Conservation (phyloP, 2,329 filamentous ascomycete species). For the Paecilomyces sp. region DNA sequence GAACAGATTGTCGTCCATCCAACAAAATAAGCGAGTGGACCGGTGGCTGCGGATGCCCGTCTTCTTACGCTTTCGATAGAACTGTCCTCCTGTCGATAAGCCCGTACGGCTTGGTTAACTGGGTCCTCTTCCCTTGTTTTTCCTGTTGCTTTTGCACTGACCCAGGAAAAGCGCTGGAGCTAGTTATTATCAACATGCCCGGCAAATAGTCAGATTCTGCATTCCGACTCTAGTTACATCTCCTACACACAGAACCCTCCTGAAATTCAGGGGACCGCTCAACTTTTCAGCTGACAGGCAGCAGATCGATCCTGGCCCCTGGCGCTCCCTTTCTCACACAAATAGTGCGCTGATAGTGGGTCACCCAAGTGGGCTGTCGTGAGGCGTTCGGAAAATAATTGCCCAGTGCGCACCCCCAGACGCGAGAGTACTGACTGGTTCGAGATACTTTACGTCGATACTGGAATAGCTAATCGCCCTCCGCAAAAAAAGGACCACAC, state of each 20-base stretch:
- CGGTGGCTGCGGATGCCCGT: neutral
- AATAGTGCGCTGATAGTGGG: neutral
- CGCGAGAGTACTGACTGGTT: neutral
- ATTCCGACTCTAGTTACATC: neutral
- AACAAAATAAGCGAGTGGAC: neutral
- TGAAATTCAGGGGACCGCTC: neutral
- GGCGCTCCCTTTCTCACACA: neutral
- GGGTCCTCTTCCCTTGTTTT: neutral
- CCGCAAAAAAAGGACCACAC: too few relatives aligned
- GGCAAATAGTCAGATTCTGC: too few relatives aligned
- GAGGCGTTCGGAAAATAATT: neutral
- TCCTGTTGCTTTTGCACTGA: neutral
- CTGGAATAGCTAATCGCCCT: neutral
- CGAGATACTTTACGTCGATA: neutral
- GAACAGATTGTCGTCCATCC: neutral
- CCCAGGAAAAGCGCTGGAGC: too few relatives aligned
- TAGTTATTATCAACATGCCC: too few relatives aligned
- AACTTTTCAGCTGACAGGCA: neutral
- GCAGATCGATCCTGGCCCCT: neutral
- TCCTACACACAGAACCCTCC: neutral
- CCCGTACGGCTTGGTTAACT: neutral
- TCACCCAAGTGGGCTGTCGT: neutral
- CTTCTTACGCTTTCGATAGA: neutral
- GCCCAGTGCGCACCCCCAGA: neutral
- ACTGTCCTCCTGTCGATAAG: neutral